These are phyloP conservation scores for Malassezia pachydermatis DNA, from an alignment of 1,284 basidiomycete species.

Conservation along the genomic window DNA sequence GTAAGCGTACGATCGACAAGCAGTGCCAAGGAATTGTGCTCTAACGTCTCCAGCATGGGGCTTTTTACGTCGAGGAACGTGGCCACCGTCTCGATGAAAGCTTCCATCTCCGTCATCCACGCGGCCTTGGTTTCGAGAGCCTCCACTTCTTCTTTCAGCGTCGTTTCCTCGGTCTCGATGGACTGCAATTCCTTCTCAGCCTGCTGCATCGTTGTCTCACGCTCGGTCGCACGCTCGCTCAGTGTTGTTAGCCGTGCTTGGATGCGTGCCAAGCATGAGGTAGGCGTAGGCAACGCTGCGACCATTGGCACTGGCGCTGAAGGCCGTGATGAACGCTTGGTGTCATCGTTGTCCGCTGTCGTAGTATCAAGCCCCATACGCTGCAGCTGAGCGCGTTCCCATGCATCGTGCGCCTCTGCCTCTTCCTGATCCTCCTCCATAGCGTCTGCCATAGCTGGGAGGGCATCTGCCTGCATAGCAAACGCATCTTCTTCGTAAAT, in stretches of 20 bases:
- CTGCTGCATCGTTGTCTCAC: slow-evolving; percentile 17
- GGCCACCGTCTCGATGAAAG: slow-evolving; percentile 31
- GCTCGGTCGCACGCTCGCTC: slow-evolving; percentile 20
- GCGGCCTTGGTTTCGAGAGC: slow-evolving; percentile 27
- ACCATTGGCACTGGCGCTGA: slow-evolving; percentile 25
- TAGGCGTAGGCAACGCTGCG: slow-evolving; percentile 27
- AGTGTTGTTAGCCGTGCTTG: slow-evolving; percentile 17
- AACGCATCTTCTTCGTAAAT: slow-evolving; percentile 11
- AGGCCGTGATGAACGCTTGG: too few species aligned
- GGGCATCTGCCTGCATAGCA: slow-evolving; percentile 4
- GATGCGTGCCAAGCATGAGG: slow-evolving; percentile 27
- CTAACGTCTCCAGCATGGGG: slow-evolving; percentile 27
- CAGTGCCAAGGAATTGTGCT: slow-evolving; percentile 22
- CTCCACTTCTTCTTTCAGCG: slow-evolving; percentile 27
- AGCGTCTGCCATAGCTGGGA: slow-evolving; percentile 52
- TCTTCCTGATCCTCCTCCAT: slow-evolving; percentile 63
- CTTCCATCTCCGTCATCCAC: slow-evolving; percentile 39
- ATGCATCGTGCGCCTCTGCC: slow-evolving; percentile 54
- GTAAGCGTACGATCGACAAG: slow-evolving; percentile 19
- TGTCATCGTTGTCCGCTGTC: neutral
- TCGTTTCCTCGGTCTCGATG: slow-evolving; percentile 24
- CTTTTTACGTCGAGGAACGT: slow-evolving; percentile 34
- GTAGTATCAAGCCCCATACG: slow-evolving; percentile 18
- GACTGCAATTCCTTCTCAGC: slow-evolving; percentile 17
- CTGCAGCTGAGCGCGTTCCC: slow-evolving; percentile 32